Base-by-base conservation (phyloP, 768 basidiomycete species). In the Astraeus odoratus region DNA sequence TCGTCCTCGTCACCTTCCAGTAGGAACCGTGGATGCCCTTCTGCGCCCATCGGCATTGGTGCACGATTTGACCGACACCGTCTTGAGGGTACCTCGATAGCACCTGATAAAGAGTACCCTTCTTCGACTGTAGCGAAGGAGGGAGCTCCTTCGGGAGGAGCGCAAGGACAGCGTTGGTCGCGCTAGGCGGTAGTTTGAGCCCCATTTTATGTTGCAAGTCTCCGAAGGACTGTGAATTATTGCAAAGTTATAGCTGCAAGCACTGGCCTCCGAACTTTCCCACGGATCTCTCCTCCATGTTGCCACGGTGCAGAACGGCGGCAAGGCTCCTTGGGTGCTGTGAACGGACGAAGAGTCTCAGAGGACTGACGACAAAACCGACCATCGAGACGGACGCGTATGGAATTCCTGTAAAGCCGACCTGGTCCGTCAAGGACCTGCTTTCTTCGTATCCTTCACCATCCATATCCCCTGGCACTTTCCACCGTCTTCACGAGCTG, bases 341-440 rank as follows among this genome's bases (percentile, higher is more conserved):
- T 33, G 16, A 22, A 20, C 35, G 33, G 24, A 24, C 37, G n/a
- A 34, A 10, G n/a, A 16, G 33, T n/a, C n/a, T 33, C 27, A 34
- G 24, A n/a, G 3, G 22, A 12, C 19, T 49, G 38, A 33, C 44
- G n/a, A 51, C 47, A 19, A 33, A 24, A 40, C 44, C 48, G 42
- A 48, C 24, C 18, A 26, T 58, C 3, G 55, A 65, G 41, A 72
- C 72, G 2, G 86, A 89, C 53, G 61, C 72, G 4, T 76, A 67
- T 45, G 82, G 80, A 15, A 77, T 90, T 45, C 88, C 88, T 5
- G 46, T 70, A 0, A 61, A 66, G 36, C 81, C 88, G 18, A 81
- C 83, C 1, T 91, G 89, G 89, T 91, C 89, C 43, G 81, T 92
- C 38, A 73, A 81, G 54, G 67, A 81, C 39, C 73, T 91, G 8